Conservation (phyloP, 2,329 filamentous ascomycete genomes). For the Akanthomyces lecanii region DNA sequence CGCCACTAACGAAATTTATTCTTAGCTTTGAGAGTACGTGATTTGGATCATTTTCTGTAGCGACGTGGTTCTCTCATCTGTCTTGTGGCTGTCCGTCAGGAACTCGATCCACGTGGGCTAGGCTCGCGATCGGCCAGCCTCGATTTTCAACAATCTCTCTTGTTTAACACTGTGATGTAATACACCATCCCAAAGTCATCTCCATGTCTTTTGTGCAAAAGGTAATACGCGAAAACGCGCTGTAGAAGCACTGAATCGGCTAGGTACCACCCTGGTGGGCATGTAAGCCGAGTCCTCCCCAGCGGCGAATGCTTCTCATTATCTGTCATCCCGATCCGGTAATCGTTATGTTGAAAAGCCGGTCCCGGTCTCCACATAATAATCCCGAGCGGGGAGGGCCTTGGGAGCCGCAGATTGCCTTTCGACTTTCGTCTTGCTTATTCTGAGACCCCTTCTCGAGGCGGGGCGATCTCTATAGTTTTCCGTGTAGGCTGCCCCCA, state of each 20-base stretch:
- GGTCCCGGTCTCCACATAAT: conserved; percentile 6
- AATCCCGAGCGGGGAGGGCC: neutral
- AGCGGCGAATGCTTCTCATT: neutral
- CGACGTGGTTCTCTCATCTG: neutral
- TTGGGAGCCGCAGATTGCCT: neutral
- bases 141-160: neutral
- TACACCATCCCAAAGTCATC: neutral
- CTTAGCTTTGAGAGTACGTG: neutral
- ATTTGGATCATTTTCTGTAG: neutral
- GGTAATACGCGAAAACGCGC: neutral
- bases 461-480: conserved; percentile 5
- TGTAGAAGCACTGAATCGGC: neutral
- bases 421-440: neutral
- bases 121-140: neutral
- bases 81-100: neutral
- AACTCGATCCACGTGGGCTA: neutral
- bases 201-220: neutral
- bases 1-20: neutral
- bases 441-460: neutral
- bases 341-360: conserved; percentile 11
- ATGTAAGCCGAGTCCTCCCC: conserved; percentile 5
- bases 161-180: neutral
- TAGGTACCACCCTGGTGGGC: neutral
- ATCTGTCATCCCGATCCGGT: conserved; percentile 5
- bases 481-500: neutral